Evolutionary conservation across 1,139 yeast species (phyloP), one percentile per base, ranked within the genome.

Genomic region (Trichomonascaceae sp.): DNA sequence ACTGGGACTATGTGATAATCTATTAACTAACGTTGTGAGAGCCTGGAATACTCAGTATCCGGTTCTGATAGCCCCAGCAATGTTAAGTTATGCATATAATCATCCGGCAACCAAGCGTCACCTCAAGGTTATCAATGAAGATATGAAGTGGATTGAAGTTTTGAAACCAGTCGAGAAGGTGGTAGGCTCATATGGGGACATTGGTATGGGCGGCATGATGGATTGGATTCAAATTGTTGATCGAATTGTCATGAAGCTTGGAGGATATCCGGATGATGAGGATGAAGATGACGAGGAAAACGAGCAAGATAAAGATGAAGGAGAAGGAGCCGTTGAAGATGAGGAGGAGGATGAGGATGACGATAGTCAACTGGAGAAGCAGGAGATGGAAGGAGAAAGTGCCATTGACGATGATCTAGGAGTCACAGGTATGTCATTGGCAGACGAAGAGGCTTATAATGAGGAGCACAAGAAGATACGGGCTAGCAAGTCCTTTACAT

Each of bases 201-300:
- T 91, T 58, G 97, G 96, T 38, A 87, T 80, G 72, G 97, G 97
- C 43, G 97, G 97, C n/a, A 90, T 90, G 97, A 80, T 95, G 75
- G 96, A 91, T 68, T 90, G 96, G 80, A 87, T 88, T 70, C 96
- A 90, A 70, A 85, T 91, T 62, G 96, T 89, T 30, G 93, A 89
- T 65, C 83, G 81, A 65, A 81, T 88, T 57, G 96, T 88, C 2
- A 75, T 84, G 68, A 87, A 88, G 65, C 71, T 89, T 53, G 96
- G 96, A 45, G 96, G 96, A 0, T 87, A 87, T 69, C 96, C 96
- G 1, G 88, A 88, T n/a, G 90, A 82, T 10, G 91, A 84, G 1
- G 90, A 85, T 36, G 90, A 84, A 1, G 89, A 83, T 1, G 89
- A 83, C 3, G 88, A 84, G 1, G 83, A 80, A 2, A 79, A 80